Evolutionary conservation across 2,329 filamentous ascomycete genomes (phyloP).

Genomic region (Rosellinia necatrix): DNA sequence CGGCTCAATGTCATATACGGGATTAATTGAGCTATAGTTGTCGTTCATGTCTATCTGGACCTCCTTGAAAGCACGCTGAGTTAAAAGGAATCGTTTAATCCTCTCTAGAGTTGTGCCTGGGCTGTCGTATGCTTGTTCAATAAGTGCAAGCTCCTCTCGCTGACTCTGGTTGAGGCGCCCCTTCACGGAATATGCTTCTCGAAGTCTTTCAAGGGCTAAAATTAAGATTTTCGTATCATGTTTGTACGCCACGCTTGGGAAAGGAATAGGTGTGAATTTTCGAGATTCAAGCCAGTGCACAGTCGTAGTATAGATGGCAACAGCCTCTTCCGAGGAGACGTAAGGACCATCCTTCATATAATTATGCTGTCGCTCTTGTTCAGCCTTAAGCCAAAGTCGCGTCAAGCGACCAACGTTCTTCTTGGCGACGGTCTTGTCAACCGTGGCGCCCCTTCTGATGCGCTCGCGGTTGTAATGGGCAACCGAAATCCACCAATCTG

Average conservation of each 20-base stretch:
- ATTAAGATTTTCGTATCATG: conserved; percentile 99
- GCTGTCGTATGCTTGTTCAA: conserved; percentile 97
- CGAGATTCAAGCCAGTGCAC: conserved; percentile 98
- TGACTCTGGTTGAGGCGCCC: conserved; percentile 96
- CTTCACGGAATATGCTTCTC: conserved; percentile 97
- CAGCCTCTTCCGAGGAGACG: conserved; percentile 96
- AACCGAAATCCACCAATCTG: conserved; percentile 99
- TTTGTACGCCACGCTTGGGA: conserved; percentile 98
- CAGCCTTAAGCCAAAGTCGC: conserved; percentile 94
- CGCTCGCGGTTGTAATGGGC: conserved; percentile 98
- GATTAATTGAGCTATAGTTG: conserved; percentile 99
- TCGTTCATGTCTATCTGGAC: conserved; percentile 99
- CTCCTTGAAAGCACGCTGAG: conserved; percentile 97
- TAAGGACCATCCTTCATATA: conserved; percentile 99
- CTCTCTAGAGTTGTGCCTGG: conserved; percentile 93
- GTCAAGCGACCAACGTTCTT: conserved; percentile 97
- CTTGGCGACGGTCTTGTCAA: conserved; percentile 99
- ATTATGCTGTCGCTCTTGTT: conserved; percentile 98
- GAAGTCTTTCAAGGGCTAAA: conserved; percentile 85
- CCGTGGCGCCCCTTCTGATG: conserved; percentile 92
- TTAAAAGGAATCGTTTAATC: conserved; percentile 96
- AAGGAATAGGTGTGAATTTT: conserved; percentile 98
- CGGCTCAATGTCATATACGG: conserved; percentile 97
- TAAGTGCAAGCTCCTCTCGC: conserved; percentile 92
- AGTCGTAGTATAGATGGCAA: conserved; percentile 97